Base-by-base conservation (phyloP, 108 stramenopile species). In the Pelagomonas calceolata region DNA sequence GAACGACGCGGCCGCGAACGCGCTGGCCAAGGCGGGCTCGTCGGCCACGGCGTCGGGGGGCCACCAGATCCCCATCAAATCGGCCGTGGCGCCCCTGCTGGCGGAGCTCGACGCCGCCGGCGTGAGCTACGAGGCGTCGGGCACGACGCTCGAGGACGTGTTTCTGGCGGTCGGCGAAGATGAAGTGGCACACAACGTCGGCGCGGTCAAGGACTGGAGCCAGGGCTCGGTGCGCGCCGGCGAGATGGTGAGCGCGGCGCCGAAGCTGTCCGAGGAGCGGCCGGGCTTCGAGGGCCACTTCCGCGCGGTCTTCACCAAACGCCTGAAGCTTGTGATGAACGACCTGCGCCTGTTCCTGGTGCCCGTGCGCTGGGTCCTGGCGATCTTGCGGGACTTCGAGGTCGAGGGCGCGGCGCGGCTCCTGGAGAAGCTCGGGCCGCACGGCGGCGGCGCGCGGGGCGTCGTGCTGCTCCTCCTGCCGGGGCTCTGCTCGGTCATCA, bases 61-160 rank as follows among this genome's bases (percentile, higher is more conserved):
- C 63, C 26, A n/a, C 63, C 17, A n/a, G 26, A 3, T 29, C 7
- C 29, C n/a, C 63, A 12, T 63, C 63, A 29, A 63, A 3, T 4
- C 4, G 26, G 21, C 4, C 63, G 29, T 29, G 7, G 63, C 21
- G 29, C 7, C 4, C 63, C 26, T 29, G 63, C 7, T 21, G 26
- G 12, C 29, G 63, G 63, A 63, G 63, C 63, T 43, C 39, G 51
- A 60, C 51, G 0, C 75, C 65, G 29, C 68, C 65, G 21, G 74
- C 36, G 46, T 81, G 82, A 14, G 68, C 79, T 77, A 66, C 66
- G 89, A 66, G 21, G 85, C 81, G 18, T 45, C 70, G 32, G 79
- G 83, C 21, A 87, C 86, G 30, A 85, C 86, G 26, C 36, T 87
- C 43, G 86, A 87, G 70, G 84, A 85, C 35, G 86, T 87, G 1